Conservation (phyloP, 169 alveolate species). For the Plasmodium malariae region DNA sequence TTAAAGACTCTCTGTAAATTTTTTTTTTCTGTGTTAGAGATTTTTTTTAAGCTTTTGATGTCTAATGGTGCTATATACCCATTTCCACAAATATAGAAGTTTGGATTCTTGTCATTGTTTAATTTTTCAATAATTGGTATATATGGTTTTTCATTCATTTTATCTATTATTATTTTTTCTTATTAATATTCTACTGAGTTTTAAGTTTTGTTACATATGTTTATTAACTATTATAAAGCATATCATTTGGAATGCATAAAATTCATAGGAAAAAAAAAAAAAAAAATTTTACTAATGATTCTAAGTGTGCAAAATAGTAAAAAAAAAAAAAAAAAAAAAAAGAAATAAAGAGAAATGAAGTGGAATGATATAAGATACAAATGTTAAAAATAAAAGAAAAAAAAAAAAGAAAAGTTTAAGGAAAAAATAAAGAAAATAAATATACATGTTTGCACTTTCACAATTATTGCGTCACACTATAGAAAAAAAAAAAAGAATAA, state of each 20-base stretch:
- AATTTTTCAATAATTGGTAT: conserved; percentile 69
- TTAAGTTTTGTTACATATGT: too few species aligned
- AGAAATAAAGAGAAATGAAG: not conserved
- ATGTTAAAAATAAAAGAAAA: too few species aligned
- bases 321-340: not conserved
- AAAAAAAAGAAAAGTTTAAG: too few species aligned
- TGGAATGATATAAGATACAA: too few species aligned
- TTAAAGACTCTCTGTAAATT: conserved; percentile 68
- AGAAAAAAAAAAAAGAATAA: not conserved
- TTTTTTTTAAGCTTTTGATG: conserved; percentile 66
- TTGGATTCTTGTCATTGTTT: conserved; percentile 73
- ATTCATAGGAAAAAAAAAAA: conserved; percentile 15
- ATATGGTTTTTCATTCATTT: conserved; percentile 73
- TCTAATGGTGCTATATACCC: conserved; percentile 75
- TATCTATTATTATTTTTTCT: conserved; percentile 17
- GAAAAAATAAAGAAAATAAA: not conserved
- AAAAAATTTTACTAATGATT: not conserved
- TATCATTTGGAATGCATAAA: not conserved
- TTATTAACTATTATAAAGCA: too few species aligned
- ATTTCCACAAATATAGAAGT: conserved; percentile 73
- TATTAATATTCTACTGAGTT: not conserved
- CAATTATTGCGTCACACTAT: not conserved
- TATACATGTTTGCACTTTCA: not conserved
- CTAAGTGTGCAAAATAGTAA: conserved; percentile 14
- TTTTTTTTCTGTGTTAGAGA: conserved; percentile 66